Conservation (phyloP, 805 yeast species). For the Kazachstania taianensis region DNA sequence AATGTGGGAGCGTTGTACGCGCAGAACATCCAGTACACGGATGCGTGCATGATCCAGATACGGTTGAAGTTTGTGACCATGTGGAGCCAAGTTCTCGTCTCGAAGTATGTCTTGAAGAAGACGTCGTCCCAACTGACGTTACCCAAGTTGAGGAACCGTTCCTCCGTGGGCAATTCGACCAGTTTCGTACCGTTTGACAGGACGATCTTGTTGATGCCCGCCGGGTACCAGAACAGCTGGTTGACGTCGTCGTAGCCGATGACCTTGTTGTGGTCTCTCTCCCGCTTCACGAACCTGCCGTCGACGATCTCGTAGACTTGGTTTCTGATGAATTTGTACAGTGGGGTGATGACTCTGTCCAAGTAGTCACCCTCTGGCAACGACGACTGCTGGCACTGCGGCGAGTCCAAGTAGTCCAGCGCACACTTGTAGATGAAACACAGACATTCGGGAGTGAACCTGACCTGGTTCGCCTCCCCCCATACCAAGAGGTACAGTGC, state of each 20-base stretch:
- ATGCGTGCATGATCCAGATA: constrained; percentile 90
- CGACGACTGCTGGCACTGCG: constrained; percentile 53
- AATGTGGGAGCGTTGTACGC: constrained; percentile 87
- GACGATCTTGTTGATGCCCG: constrained; percentile 87
- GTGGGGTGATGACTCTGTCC: constrained; percentile 84
- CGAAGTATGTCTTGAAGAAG: constrained; percentile 91
- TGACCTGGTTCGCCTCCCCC: constrained; percentile 84
- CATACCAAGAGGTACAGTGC: constrained; percentile 65
- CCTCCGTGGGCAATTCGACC: constrained; percentile 80
- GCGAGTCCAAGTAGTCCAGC: constrained; percentile 75
- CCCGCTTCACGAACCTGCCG: constrained; percentile 75
- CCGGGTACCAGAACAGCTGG: constrained; percentile 98
- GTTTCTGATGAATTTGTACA: constrained; percentile 67
- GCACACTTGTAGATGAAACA: constrained; percentile 86
- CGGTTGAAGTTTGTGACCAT: constrained; percentile 90
- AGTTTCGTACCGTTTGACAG: constrained; percentile 86
- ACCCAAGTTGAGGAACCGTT: constrained; percentile 78
- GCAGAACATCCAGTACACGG: constrained; percentile 88
- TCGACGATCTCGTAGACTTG: constrained; percentile 74
- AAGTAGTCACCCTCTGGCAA: constrained; percentile 65
- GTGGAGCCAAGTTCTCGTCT: constrained; percentile 95
- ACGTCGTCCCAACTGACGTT: constrained; percentile 87
- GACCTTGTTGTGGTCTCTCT: constrained; percentile 69
- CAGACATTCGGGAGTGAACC: constrained; percentile 83
- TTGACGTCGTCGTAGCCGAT: constrained; percentile 96